A percentile compares a stretch with the other conserved stretches of the same genome.
Evolutionary conservation across 257 asterid genomes (phyloP).

Genomic region (Salvia splendens): DNA sequence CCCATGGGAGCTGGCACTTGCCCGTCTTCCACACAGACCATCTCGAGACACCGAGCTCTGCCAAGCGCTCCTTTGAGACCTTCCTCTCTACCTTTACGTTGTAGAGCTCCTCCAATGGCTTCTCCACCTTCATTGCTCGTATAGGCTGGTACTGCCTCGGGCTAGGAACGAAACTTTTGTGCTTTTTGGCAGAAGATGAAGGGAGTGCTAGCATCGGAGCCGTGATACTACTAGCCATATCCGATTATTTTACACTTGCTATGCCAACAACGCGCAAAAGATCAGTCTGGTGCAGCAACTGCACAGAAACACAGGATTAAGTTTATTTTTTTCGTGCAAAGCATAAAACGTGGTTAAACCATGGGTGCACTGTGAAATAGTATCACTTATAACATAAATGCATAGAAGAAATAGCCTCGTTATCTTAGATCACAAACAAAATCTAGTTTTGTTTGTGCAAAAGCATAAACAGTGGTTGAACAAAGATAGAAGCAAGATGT

Average conservation of each 20-base stretch:
- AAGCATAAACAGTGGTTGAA: no score
- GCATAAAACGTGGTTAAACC: neutral
- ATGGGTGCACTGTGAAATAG: no score
- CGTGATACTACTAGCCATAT: constrained; percentile 55
- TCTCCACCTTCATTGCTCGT: constrained; percentile 60
- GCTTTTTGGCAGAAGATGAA: constrained; percentile 36
- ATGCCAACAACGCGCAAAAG: neutral
- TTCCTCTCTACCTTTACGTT: constrained; percentile 78
- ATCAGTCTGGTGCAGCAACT: neutral
- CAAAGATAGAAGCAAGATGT: no score
- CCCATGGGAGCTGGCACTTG: constrained; percentile 92
- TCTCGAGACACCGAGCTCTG: constrained; percentile 68
- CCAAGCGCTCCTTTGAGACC: constrained; percentile 59
- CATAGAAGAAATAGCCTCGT: no score
- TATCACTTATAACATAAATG: no score
- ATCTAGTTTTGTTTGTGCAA: no score
- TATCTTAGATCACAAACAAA: no score
- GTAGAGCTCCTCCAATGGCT: constrained; percentile 90
- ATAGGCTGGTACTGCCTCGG: constrained; percentile 28
- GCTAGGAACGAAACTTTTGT: constrained; percentile 13
- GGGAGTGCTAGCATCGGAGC: constrained; percentile 42
- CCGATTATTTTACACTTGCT: neutral
- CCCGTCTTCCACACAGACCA: constrained; percentile 98
- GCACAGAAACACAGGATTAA: neutral
- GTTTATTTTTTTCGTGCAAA: neutral